Percentiles rank a stretch among this genome's conserved stretches.
Conservation (phyloP, 2,329 filamentous ascomycete species). For the Pestalotiopsis sp. region DNA sequence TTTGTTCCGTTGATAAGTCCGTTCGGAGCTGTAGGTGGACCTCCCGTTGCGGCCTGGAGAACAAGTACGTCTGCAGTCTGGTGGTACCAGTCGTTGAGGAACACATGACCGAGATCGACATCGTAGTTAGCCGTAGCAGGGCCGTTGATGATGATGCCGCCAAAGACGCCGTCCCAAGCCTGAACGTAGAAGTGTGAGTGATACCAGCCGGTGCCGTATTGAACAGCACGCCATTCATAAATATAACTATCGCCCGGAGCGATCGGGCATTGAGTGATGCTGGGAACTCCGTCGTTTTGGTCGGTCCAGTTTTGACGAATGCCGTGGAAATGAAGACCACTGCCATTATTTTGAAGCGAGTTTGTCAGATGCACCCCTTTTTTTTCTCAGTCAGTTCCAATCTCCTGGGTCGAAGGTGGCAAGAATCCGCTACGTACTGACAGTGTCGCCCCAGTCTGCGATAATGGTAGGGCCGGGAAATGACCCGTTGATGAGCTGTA, state of each 20-base stretch:
- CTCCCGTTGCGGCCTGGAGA: conserved; percentile 25
- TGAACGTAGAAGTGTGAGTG: conserved; percentile 60
- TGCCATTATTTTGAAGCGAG: conserved; percentile 53
- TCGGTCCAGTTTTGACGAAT: conserved; percentile 58
- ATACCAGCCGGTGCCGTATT: conserved; percentile 61
- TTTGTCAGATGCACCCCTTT: conserved; percentile 55
- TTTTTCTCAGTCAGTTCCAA: background rate
- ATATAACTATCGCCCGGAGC: conserved; percentile 53
- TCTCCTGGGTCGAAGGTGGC: background rate
- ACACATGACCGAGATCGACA: conserved; percentile 61
- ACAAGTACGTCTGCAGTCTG: conserved; percentile 42
- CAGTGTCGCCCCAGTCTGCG: conserved; percentile 50
- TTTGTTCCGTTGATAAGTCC: conserved; percentile 39
- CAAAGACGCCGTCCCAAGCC: conserved; percentile 58
- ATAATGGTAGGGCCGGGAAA: conserved; percentile 32
- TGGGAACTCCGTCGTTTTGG: conserved; percentile 58
- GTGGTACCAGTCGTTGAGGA: conserved; percentile 63
- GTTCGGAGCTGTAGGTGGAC: conserved; percentile 44
- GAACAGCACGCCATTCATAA: conserved; percentile 59
- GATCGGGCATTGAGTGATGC: conserved; percentile 52
- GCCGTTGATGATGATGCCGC: conserved; percentile 64
- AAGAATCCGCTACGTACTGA: background rate
- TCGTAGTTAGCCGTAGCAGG: conserved; percentile 63
- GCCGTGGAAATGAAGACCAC: conserved; percentile 66
- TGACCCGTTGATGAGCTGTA: conserved; percentile 44